Evolutionary conservation across 2,329 filamentous ascomycete species (phyloP), one percentile per base, ranked within the genome.

Genomic region (Torrubiella hemipterigena): DNA sequence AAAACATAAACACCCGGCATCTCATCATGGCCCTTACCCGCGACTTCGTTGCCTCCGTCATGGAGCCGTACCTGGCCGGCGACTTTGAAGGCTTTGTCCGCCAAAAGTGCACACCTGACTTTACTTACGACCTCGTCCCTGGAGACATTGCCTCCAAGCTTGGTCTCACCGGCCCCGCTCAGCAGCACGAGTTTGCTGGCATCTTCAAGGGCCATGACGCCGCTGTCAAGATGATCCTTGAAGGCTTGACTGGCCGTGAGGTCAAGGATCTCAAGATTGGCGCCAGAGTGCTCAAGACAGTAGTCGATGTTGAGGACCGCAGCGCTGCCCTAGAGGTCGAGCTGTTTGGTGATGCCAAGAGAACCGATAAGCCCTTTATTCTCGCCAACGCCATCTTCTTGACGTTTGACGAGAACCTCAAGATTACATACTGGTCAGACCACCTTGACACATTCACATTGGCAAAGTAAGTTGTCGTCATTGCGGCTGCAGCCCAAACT

Each of bases 141-240:
- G 30, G 29, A n/a, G 22, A 31, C n/a, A 18, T 24, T 4, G 6
- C 29, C 29, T 4, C 29, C 29, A 31, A 25, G 21, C 29, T 31
- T 3, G 10, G 12, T 11, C 19, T 25, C 10, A 14, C 10, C 10
- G 6, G 13, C 19, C 27, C 14, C 18, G 7, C 4, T 3, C 16
- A 20, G 10, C 28, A 31, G 16, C 21, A 25, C 16, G 15, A 31
- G 7, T 31, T 31, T 23, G 15, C 21, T 16, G 16, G 29, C 16
- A 16, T 18, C 5, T 25, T 31, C 7, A 7, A 4, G 19, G 12
- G 13, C 91, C 21, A 17, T 16, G 29, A 31, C 12, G 11, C 16
- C 5, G 29, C 29, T 9, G 17, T 16, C 12, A 14, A 6, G 21
- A 19, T 4, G 14, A 25, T 25, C 16, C 22, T 31, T 7, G 20